Evolutionary conservation across 2,329 filamentous ascomycete genomes (phyloP), one percentile per base, ranked within the genome.

Genomic region (Aspergillus chevalieri): DNA sequence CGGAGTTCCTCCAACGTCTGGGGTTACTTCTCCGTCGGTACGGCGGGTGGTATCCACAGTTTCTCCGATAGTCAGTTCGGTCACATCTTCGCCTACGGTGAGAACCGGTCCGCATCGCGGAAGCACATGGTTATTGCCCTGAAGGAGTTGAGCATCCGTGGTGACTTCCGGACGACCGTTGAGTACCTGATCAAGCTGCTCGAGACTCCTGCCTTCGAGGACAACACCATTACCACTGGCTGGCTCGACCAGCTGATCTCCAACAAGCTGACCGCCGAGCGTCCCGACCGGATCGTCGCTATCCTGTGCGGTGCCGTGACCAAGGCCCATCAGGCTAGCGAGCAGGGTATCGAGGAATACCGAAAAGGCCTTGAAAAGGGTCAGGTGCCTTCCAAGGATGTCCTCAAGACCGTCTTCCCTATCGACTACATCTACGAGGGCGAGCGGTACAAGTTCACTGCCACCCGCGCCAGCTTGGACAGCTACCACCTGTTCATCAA

Each of bases 11-110:
- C 93, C 56, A 98, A 98, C 61, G 93, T 97, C 49, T 98, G 93
- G 93, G 93, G 93, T 80, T 98, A 98, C 75, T 98, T 98, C 83
- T 98, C 93, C 47, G 93, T 98, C 70, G 89, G 91, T 76, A 93
- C 91, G 8, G 86, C 90, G 49, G 92, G 91, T 76, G 91, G 91
- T 73, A 98, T 98, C 58, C 93, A 98, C 82, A 96, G 89, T 73
- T 98, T 95, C 80, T 97, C 93, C 6, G 93, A 98, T 77, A 94
- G 88, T 65, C 93, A 98, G 68, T 98, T 98, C 63, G 93, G 93
- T 74, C 93, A 98, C 75, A 98, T 98, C 61, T 98, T 98, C 72
- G 94, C 93, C 47, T 98, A 97, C 63, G 93, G 93, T 53, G 93
- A 98, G 79, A 98, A 94, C 77, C 85, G 93, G 70, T 86, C 90